Evolutionary conservation across 2,329 filamentous ascomycete genomes (phyloP).

Genomic region (Botryotinia calthae): DNA sequence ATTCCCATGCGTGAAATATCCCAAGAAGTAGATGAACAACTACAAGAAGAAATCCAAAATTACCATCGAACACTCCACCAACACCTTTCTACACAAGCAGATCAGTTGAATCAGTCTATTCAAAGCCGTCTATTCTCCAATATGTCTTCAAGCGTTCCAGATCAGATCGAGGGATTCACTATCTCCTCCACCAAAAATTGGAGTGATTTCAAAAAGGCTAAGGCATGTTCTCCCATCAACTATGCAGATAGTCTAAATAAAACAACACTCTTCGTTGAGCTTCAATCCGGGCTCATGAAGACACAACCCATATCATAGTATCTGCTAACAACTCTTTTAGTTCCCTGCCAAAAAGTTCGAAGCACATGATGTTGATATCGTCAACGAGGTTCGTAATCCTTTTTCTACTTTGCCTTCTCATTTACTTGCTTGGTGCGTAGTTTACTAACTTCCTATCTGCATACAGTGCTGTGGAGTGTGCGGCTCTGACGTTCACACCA

Average conservation of each 20-base stretch:
- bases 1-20: background rate
- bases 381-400: slow-evolving; percentile 57
- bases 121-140: background rate
- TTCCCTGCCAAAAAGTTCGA: slow-evolving; percentile 66
- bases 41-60: background rate
- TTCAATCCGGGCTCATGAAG: background rate
- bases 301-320: background rate
- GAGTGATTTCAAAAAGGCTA: slow-evolving; percentile 31
- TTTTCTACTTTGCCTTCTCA: background rate
- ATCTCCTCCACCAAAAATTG: slow-evolving; percentile 40
- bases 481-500: slow-evolving; percentile 38
- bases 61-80: background rate
- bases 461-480: slow-evolving; percentile 45
- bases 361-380: slow-evolving; percentile 82
- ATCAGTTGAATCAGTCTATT: accelerated
- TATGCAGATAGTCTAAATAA: background rate
- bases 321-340: background rate
- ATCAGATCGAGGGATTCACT: slow-evolving; percentile 61
- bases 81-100: background rate
- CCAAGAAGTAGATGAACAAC: background rate
- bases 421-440: no score
- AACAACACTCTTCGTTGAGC: no score
- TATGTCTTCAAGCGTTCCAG: slow-evolving; percentile 40
- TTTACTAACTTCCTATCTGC: background rate
- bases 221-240: slow-evolving; percentile 19